Percentiles rank a stretch among this genome's conserved stretches.
These are phyloP conservation scores for Oenanthe sinensis DNA, from an alignment of 129 eudicot genomes.

Conservation along the genomic window DNA sequence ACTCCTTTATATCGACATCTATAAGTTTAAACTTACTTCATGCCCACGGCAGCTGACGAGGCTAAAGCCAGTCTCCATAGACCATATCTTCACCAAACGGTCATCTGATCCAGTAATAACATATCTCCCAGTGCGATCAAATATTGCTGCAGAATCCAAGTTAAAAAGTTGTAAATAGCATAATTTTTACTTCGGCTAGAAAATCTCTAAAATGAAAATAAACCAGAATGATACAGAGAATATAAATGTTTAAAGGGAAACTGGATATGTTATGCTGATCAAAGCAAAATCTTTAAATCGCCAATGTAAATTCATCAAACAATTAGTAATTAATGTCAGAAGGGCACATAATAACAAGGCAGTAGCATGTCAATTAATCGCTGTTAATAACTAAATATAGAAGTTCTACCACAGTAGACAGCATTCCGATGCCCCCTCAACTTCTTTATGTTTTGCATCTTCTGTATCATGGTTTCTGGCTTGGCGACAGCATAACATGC, in stretches of 20 bases:
- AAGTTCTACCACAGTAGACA: constrained; percentile 80
- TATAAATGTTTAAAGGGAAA: not conserved
- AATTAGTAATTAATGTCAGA: not conserved
- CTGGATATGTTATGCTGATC: not conserved
- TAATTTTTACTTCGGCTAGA: not conserved
- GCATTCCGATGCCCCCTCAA: constrained; percentile 94
- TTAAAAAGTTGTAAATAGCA: not conserved
- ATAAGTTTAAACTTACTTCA: constrained; percentile 51
- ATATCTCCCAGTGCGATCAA: constrained; percentile 87
- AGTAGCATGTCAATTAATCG: constrained; percentile 9
- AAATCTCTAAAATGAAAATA: not conserved
- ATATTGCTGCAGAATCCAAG: constrained; percentile 57
- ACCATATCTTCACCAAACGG: constrained; percentile 96
- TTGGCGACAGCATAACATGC: constrained; percentile 91
- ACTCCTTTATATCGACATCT: not conserved
- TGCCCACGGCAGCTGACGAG: constrained; percentile 97
- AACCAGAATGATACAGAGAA: not conserved
- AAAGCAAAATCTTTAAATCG: not conserved
- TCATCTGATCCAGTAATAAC: constrained; percentile 98
- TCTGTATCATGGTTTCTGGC: constrained; percentile 84
- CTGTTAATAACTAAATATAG: not conserved
- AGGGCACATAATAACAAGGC: not conserved
- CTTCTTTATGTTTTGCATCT: constrained; percentile 85
- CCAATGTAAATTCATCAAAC: not conserved
- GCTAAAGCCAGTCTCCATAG: constrained; percentile 97